Percentiles rank a stretch among this genome's conserved stretches.
These are phyloP conservation scores for Monosporascus sp. DNA, from an alignment of 2,329 filamentous ascomycete species.

Conservation along the genomic window DNA sequence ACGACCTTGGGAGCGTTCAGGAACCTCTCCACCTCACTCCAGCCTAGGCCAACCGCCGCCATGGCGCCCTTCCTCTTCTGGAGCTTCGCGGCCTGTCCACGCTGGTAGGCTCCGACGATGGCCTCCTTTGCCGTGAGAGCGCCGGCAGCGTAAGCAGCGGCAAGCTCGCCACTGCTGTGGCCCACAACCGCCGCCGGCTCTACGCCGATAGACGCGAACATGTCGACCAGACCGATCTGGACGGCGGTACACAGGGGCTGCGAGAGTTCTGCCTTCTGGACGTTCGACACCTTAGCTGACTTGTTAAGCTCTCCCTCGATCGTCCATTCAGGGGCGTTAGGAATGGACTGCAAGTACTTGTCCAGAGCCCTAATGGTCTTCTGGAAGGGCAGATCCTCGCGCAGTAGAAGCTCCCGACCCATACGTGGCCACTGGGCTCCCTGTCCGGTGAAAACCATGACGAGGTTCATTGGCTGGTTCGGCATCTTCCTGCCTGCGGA, in stretches of 20 bases:
- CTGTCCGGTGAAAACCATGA: constrained; percentile 22
- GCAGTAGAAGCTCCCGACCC: constrained; percentile 16
- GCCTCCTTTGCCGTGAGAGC: constrained; percentile 26
- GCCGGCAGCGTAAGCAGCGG: constrained; percentile 32
- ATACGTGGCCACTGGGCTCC: constrained; percentile 31
- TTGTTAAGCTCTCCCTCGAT: constrained; percentile 1
- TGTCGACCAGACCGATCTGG: constrained; percentile 27
- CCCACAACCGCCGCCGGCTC: constrained; percentile 27
- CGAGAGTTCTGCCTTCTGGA: constrained; percentile 11
- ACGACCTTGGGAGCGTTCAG: constrained; percentile 9
- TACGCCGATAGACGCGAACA: constrained; percentile 16
- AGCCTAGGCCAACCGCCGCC: constrained; percentile 27
- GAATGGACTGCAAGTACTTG: neutral
- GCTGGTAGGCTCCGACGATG: constrained; percentile 35
- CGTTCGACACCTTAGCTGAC: constrained; percentile 1
- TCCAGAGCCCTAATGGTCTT: constrained; percentile 1
- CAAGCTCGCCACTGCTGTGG: constrained; percentile 38
- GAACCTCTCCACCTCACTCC: constrained; percentile 15
- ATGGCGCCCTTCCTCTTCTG: constrained; percentile 21
- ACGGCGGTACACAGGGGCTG: constrained; percentile 30
- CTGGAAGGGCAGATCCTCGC: constrained; percentile 1
- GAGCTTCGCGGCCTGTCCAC: constrained; percentile 28
- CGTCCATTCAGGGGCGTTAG: constrained; percentile 1
- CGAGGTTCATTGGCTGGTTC: neutral
- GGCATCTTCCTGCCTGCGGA: neutral